Evolutionary conservation across 257 asterid genomes (phyloP), one percentile per base, ranked within the genome.

Genomic region (Solanum acaule): DNA sequence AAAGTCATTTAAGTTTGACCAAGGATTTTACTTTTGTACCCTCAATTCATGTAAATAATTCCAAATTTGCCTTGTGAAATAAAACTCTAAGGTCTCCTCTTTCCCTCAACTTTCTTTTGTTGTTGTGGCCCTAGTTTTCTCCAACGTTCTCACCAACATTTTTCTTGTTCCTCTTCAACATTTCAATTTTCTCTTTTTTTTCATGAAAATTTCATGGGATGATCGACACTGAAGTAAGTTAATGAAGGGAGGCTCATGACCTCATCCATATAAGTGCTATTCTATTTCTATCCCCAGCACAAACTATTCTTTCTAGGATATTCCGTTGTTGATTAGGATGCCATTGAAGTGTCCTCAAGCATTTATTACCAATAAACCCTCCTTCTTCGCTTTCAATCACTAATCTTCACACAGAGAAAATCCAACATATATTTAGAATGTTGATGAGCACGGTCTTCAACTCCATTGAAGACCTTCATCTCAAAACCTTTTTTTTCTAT

Each of bases 361-460:
- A 38, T 18, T 34, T 68, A 33, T 33, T 78, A 78, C 84, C 37
- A 78, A n/a, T 78, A 78, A 40, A 7, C 37, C 63, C 6, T n/a
- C 14, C 84, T n/a, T 10, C 52, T 22, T 25, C 22, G 25, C 84
- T 79, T 15, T 44, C 65, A 42, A n/a, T 11, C 63, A 79, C 38
- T 25, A 56, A 77, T n/a, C 7, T 37, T 18, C 52, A 11, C 5
- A 11, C 33, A 3, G 18, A 37, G 31, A 76, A 37, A 46, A 14
- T 12, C 22, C 40, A 8, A 34, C 34, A 20, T 16, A 15, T 73
- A 73, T 34, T 49, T 8, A 75, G 31, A 46, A 67, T 76, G 84
- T 91, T 93, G 96, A 91, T 90, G 23, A 87, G 67, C 87, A 63
- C 42, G n/a, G 2, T 89, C 86, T 73, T 92, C 92, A 90, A 86